phyloP scores from a whole-genome alignment of 2,329 filamentous ascomycete genomes.

The Colletotrichum viniferum region DNA sequence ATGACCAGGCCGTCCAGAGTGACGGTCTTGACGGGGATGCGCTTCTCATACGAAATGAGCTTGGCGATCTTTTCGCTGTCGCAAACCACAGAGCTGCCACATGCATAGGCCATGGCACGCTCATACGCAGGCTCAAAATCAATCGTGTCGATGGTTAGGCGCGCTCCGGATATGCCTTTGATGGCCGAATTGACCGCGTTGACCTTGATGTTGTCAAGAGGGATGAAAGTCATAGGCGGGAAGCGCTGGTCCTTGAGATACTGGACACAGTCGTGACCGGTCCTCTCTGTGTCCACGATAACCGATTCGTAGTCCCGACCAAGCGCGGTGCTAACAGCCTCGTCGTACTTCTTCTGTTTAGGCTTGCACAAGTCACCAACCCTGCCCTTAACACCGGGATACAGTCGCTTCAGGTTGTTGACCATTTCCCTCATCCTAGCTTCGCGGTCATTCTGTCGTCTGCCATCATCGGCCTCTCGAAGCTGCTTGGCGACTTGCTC shows the following conservation, averaged over 20 bases:
- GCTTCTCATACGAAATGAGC: conserved; percentile 83
- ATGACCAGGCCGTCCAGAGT: conserved; percentile 96
- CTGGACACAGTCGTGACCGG: conserved; percentile 90
- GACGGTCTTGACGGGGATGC: conserved; percentile 90
- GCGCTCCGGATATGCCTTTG: conserved; percentile 84
- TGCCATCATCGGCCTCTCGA: conserved; percentile 83
- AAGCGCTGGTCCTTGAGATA: conserved; percentile 91
- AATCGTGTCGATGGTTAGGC: conserved; percentile 93
- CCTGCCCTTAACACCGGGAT: conserved; percentile 88
- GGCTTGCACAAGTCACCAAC: conserved; percentile 92
- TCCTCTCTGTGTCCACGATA: conserved; percentile 94
- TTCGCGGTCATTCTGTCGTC: conserved; percentile 85
- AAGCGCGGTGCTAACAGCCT: conserved; percentile 89
- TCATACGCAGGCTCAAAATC: conserved; percentile 90
- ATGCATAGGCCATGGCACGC: conserved; percentile 92
- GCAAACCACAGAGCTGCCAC: conserved; percentile 92
- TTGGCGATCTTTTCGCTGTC: conserved; percentile 87
- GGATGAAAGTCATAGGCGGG: conserved; percentile 90
- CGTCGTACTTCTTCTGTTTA: conserved; percentile 95
- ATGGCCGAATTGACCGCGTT: conserved; percentile 87
- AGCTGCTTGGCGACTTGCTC: conserved; percentile 81
- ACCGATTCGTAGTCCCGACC: conserved; percentile 94
- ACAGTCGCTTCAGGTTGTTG: conserved; percentile 84
- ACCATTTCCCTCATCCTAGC: conserved; percentile 81
- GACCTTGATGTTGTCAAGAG: conserved; percentile 96